Evolutionary conservation across 345 rosid species (phyloP).

Genomic region (Dipteronia dyeriana): DNA sequence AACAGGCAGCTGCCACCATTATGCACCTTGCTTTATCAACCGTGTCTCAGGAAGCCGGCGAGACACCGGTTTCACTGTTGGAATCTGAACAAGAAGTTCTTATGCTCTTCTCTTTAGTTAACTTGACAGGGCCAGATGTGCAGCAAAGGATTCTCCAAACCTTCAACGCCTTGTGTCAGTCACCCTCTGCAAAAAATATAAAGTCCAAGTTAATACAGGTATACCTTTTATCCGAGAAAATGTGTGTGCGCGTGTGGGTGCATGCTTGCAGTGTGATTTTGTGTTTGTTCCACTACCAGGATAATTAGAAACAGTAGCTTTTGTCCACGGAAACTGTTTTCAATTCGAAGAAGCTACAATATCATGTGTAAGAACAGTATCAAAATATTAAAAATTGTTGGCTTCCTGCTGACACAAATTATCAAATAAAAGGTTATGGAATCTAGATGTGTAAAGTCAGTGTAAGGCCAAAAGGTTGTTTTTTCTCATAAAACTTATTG

Average conservation of each 20-base stretch:
- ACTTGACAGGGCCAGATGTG: constrained; percentile 47
- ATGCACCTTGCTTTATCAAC: constrained; percentile 64
- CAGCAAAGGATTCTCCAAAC: constrained; percentile 56
- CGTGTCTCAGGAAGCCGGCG: constrained; percentile 38
- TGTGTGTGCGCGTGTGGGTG: neutral
- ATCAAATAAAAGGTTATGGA: neutral
- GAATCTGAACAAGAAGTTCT: constrained; percentile 54
- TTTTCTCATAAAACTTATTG: neutral
- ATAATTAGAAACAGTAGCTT: neutral
- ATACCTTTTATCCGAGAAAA: constrained; percentile 13
- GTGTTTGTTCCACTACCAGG: constrained; percentile 2
- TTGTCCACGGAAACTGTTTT: neutral
- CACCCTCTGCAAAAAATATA: constrained; percentile 45
- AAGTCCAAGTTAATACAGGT: constrained; percentile 60
- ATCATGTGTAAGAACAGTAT: neutral
- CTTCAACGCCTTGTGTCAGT: constrained; percentile 60
- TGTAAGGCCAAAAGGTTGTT: neutral
- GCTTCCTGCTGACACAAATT: neutral
- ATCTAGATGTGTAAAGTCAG: neutral
- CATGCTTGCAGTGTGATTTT: neutral
- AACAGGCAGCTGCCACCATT: constrained; percentile 52
- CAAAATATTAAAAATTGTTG: neutral
- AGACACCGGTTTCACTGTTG: constrained; percentile 40
- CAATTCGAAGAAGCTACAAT: neutral
- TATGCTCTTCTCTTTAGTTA: constrained; percentile 56